A percentile compares a stretch with the other conserved stretches of the same genome.
phyloP scores from a whole-genome alignment of 305 asterid species.

The Fraxinus latifolia region DNA sequence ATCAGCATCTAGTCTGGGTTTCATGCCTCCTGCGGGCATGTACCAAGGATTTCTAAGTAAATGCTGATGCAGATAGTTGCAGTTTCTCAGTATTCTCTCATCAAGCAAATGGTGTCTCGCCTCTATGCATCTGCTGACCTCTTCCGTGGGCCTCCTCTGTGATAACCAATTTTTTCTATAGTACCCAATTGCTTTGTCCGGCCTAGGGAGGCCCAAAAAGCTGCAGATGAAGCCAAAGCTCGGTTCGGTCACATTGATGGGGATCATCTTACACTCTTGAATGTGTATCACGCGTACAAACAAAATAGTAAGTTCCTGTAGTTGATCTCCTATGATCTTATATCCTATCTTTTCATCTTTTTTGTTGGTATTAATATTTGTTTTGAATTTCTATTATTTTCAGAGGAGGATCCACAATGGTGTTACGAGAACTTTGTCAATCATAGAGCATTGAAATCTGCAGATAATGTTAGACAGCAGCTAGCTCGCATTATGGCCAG shows the following conservation, averaged over 20 bases:
- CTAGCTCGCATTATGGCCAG: conserved; percentile 87
- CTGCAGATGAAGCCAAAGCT: conserved; percentile 99
- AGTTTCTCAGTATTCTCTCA: conserved; percentile 99
- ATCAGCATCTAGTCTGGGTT: conserved; percentile 96
- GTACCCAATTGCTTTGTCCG: conserved; percentile 99
- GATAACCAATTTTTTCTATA: conserved; percentile 95
- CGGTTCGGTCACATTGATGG: conserved; percentile 95
- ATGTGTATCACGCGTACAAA: conserved; percentile 92
- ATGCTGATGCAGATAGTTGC: conserved; percentile 99
- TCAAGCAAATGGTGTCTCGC: conserved; percentile 97
- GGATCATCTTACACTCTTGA: conserved; percentile 90
- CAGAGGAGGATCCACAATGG: conserved; percentile 95
- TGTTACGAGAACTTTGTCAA: conserved; percentile 88
- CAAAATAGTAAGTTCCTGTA: conserved; percentile 66
- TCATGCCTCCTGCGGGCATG: conserved; percentile 83
- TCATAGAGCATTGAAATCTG: conserved; percentile 80
- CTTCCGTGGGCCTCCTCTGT: conserved; percentile 99
- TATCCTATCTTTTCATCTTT: background rate
- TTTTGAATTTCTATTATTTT: background rate
- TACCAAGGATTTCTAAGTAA: conserved; percentile 80
- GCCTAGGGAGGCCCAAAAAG: conserved; percentile 98
- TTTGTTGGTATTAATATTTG: conserved; percentile 22
- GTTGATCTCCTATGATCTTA: background rate
- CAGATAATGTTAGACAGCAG: conserved; percentile 93
- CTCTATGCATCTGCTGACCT: conserved; percentile 99